Evolutionary conservation across 2,329 filamentous ascomycete genomes (phyloP).

Genomic region (Nemania abortiva): DNA sequence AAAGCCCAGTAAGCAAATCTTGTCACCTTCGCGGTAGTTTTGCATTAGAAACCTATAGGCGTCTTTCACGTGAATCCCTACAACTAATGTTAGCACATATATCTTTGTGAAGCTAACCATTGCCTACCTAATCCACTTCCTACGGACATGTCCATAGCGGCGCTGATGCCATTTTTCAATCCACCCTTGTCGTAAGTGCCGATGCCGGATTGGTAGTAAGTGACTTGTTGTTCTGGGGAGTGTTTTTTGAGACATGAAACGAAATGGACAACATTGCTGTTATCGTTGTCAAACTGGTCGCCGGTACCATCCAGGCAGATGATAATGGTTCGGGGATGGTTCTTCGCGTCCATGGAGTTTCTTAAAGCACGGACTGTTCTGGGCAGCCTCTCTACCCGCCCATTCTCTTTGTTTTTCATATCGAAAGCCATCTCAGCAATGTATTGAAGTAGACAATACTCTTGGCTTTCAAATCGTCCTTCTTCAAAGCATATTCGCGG

Average conservation of each 20-base stretch:
- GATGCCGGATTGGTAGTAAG: constrained; percentile 38
- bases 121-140: constrained; percentile 34
- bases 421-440: not conserved
- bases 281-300: constrained; percentile 39
- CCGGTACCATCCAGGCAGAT: constrained; percentile 39
- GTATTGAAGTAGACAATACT: not conserved
- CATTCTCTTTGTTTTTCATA: constrained; percentile 13
- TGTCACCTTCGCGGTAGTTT: constrained; percentile 38
- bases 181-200: constrained; percentile 37
- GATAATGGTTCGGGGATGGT: constrained; percentile 35
- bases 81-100: constrained; percentile 6
- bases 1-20: constrained; percentile 38
- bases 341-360: constrained; percentile 9
- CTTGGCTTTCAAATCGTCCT: too few relatives aligned
- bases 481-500: not conserved
- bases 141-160: constrained; percentile 35
- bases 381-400: constrained; percentile 24
- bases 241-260: constrained; percentile 38
- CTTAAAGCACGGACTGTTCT: constrained; percentile 30
- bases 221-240: constrained; percentile 34
- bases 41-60: constrained; percentile 38
- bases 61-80: constrained; percentile 38
- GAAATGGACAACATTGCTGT: constrained; percentile 39
- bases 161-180: constrained; percentile 38
- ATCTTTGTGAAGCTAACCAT: not conserved